Evolutionary conservation across 805 yeast species (phyloP).

Genomic region (Saccharomycopsis sp.): DNA sequence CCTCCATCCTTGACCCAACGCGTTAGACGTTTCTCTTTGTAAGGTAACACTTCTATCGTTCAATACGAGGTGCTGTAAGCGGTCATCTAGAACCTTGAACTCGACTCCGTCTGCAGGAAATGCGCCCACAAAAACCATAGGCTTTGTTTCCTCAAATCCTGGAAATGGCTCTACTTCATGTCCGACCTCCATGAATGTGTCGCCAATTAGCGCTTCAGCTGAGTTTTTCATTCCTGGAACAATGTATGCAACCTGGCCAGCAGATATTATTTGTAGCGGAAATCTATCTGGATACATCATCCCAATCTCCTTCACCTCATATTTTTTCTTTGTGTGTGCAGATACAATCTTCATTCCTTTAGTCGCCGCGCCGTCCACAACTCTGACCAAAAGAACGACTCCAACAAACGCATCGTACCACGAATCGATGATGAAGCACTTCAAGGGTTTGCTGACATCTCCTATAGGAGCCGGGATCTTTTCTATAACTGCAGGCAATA

Average conservation of each 20-base stretch:
- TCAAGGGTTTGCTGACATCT: constrained; percentile 41
- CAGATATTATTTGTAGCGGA: constrained; percentile 54
- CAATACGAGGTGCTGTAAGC: constrained; percentile 77
- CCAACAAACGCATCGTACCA: constrained; percentile 96
- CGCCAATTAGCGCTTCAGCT: constrained; percentile 84
- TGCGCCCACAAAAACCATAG: constrained; percentile 98
- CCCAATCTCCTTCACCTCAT: constrained; percentile 90
- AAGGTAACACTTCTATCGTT: constrained; percentile 89
- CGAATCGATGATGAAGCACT: constrained; percentile 86
- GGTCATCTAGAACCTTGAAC: constrained; percentile 82
- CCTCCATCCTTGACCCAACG: constrained; percentile 97
- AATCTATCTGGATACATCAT: constrained; percentile 89
- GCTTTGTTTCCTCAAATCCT: constrained; percentile 94
- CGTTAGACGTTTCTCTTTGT: constrained; percentile 86
- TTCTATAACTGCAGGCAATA: constrained; percentile 78
- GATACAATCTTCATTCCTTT: constrained; percentile 72
- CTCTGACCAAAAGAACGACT: constrained; percentile 75
- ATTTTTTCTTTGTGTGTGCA: constrained; percentile 66
- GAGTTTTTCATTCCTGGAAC: constrained; percentile 93
- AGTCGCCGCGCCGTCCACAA: constrained; percentile 74
- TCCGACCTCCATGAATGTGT: constrained; percentile 67
- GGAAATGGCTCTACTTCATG: constrained; percentile 68
- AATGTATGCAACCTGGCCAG: constrained; percentile 94
- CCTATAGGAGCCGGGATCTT: constrained; percentile 79
- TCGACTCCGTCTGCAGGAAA: constrained; percentile 94